Base-by-base conservation (phyloP, 306 rosid genomes). In the Prunus mira region DNA sequence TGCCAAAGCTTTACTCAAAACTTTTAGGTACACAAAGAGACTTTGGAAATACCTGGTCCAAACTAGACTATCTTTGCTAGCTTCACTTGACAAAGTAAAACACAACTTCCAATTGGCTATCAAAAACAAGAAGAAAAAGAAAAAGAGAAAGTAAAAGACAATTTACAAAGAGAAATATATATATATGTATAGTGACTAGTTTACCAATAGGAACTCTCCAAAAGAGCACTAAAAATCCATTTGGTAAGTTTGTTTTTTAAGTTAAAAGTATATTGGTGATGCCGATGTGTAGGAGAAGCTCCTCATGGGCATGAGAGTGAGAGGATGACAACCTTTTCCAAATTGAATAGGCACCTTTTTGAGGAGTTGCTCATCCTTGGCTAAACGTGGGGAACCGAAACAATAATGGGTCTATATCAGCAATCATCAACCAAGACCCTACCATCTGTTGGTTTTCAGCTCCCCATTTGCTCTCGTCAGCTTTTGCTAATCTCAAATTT, bases 341-440 rank as follows among this genome's bases (percentile, higher is more conserved):
- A 72, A 58, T 52, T 51, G 58, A 43, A 38, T 65, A 70, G 77
- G 78, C 27, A 22, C 30, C 69, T 67, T 76, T 71, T 6, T 20
- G 75, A 74, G 78, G 70, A 65, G 79, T 78, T 83, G 79, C 50
- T 78, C 88, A 80, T 56, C 47, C 84, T 68, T 69, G 74, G 72
- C 76, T 79, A 74, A 86, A 83, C 88, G 92, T 89, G 92, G 92
- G 93, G 91, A 86, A 89, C 91, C 87, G 76, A 81, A 61, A 74
- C 86, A 86, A 91, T 91, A 52, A 91, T 89, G 87, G 77, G 90
- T 81, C 90, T 81, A 79, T 79, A 65, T 84, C 82, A 64, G 60
- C 84, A 82, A 89, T 89, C 85, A 91, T 84, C 69, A 46, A 49
- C 41, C 19, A 27, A 22, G 76, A 18, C 75, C 89, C 89, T 79